phyloP scores from a whole-genome alignment of 1,284 basidiomycete species.

The Exobasidium rhododendri region DNA sequence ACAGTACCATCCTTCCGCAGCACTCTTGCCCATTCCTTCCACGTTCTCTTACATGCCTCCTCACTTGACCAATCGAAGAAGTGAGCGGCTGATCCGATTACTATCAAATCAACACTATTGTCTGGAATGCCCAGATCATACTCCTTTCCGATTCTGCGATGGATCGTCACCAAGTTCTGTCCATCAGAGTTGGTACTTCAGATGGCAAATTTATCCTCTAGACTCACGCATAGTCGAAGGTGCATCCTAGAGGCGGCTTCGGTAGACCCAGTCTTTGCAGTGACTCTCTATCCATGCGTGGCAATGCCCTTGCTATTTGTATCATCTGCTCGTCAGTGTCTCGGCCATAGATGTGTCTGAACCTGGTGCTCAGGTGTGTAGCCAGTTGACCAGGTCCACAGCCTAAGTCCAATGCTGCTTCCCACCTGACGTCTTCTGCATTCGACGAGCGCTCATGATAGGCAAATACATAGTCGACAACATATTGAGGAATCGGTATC shows the following conservation, averaged over 20 bases:
- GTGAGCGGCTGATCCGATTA: background rate
- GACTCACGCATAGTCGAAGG: background rate
- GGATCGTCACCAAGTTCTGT: background rate
- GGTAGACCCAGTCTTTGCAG: background rate
- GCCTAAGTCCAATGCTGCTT: slow-evolving; percentile 2
- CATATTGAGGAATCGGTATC: background rate
- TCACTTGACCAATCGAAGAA: background rate
- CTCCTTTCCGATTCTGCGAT: background rate
- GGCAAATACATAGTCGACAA: background rate
- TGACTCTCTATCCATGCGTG: background rate
- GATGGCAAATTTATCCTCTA: background rate
- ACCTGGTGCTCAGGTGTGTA: background rate
- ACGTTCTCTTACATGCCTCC: background rate
- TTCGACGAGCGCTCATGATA: background rate
- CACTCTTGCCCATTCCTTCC: background rate
- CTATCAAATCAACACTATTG: slow-evolving; percentile 2
- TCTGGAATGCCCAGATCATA: background rate
- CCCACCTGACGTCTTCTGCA: background rate
- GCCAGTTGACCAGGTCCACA: slow-evolving; percentile 7
- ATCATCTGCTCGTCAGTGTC: background rate
- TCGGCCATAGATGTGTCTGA: background rate
- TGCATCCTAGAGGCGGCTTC: background rate
- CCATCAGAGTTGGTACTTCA: slow-evolving; percentile 1
- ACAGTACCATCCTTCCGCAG: slow-evolving; percentile 1
- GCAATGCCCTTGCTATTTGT: background rate